Evolutionary conservation across 768 basidiomycete species (phyloP), one percentile per base, ranked within the genome.

Genomic region (Paxillus involutus): DNA sequence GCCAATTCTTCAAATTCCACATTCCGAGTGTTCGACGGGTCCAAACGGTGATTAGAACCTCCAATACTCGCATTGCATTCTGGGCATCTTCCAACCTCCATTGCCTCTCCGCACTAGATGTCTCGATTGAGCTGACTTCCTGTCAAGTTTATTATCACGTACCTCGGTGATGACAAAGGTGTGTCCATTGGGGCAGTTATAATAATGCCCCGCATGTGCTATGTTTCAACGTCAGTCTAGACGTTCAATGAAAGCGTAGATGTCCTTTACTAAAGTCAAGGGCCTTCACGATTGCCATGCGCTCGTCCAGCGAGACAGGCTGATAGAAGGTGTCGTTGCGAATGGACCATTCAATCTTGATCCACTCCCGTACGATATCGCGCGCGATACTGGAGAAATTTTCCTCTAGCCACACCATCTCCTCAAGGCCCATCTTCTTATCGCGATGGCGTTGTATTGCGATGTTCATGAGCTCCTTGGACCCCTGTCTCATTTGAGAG

Each of bases 101-200:
- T 79, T 0, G 83, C 84, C 1, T 82, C 82, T 16, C 84, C 85
- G 48, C 84, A 86, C 83, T 86, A 53, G 26, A 17, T 33, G 49
- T 8, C 50, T 32, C 42, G 21, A n/a, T 41, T 55, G 13, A 56
- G 52, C 19, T 53, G n/a, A 14, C 10, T n/a, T 17, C 35, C 13
- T 2, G 41, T 6, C 47, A 39, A 19, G 11, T 1, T 16, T 7
- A 51, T 36, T 13, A 17, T 11, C 48, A 59, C 41, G 36, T 52
- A 86, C 82, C 64, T 85, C 79, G 0, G 63, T 68, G 33, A 88
- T 86, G 2, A 83, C 79, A 51, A 82, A 87, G 0, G 78, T 73
- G 58, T 88, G 86, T 0, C 86, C 86, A 47, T 86, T 85, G 0
- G 70, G 75, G 52, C 81, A 83, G 16, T 73, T 76, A 52, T 78